Evolutionary conservation across 176 grass and related monocot species (phyloP), one percentile per base, ranked within the genome.

Genomic region (Themeda triandra): DNA sequence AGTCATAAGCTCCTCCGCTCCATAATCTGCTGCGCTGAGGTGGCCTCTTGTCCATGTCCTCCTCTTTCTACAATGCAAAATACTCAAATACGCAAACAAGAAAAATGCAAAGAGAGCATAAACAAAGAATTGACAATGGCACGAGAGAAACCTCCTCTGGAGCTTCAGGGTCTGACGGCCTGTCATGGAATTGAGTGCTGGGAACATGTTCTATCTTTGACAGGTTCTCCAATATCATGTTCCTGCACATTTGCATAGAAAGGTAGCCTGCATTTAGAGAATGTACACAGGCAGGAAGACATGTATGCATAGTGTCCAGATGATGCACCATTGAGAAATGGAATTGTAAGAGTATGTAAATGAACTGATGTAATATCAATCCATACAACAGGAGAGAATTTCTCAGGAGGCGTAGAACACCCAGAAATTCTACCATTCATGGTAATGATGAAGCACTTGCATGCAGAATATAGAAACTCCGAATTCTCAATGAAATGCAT

Each of bases 201-300:
- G 95, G 95, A 85, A 90, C 90, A 87, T 94, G 90, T 64, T 92
- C 90, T 71, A 97, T 87, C 53, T 44, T 85, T 73, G 92, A 97
- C 33, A 97, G 84, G 78, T 92, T 75, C 19, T 92, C 88, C 78
- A 94, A 70, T 73, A 97, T 88, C 88, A 92, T 89, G 53, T 73
- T 92, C 88, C 94, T 97, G 90, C 72, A 76, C 18, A 90, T 75
- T 75, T 86, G 56, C 27, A 85, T 31, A 67, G 27, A 67, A 59
- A 42, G 23, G 71, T 81, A 87, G 41, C 36, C 25, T 42, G 41
- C 15, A 37, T 18, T 51, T 13, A 77, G 39, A 13, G 69, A 82
- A 66, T 25, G 18, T 46, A 44, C 67, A 78, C 79, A 60, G 69
- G 31, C 15, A 27, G 12, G 8, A 18, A 54, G 8, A 67, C 62